Evolutionary conservation across 2,329 filamentous ascomycete species (phyloP).

Genomic region (Knoxdaviesia proteae): DNA sequence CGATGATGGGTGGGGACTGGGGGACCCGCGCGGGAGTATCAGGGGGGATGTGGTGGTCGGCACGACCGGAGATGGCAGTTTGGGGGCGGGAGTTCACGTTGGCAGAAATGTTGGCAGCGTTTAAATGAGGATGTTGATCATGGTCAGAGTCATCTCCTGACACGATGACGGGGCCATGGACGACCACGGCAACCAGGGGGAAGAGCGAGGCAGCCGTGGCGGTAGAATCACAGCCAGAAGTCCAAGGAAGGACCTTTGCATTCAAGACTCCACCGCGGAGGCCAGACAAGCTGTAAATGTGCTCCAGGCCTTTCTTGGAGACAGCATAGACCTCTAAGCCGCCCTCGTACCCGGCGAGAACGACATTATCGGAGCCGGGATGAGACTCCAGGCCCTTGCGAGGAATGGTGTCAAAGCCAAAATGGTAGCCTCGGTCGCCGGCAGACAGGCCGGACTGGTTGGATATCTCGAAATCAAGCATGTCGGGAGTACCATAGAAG

Average conservation of each 20-base stretch:
- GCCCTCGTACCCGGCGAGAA: constrained; percentile 63
- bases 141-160: constrained; percentile 13
- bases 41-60: too few species aligned
- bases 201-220: constrained; percentile 20
- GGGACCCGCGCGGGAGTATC: constrained; percentile 17
- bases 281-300: constrained; percentile 50
- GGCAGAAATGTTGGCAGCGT: constrained; percentile 6
- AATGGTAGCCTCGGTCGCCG: constrained; percentile 54
- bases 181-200: constrained; percentile 57
- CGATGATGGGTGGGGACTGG: constrained; percentile 18
- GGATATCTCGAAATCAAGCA: constrained; percentile 45
- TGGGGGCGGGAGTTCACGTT: constrained; percentile 10
- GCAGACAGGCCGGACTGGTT: constrained; percentile 33
- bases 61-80: too few species aligned
- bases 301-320: constrained; percentile 49
- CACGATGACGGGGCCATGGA: constrained; percentile 51
- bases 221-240: constrained; percentile 5
- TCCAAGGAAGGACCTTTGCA: constrained; percentile 66
- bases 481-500: constrained; percentile 53
- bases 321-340: constrained; percentile 57
- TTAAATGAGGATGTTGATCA: too few species aligned
- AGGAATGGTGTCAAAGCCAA: constrained; percentile 56
- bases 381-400: constrained; percentile 14
- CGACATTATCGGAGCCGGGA: constrained; percentile 36
- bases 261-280: constrained; percentile 60